Percentiles rank a stretch among this genome's conserved stretches.
Conservation (phyloP, 2,329 filamentous ascomycete genomes). For the Pseudocercospora ulei region DNA sequence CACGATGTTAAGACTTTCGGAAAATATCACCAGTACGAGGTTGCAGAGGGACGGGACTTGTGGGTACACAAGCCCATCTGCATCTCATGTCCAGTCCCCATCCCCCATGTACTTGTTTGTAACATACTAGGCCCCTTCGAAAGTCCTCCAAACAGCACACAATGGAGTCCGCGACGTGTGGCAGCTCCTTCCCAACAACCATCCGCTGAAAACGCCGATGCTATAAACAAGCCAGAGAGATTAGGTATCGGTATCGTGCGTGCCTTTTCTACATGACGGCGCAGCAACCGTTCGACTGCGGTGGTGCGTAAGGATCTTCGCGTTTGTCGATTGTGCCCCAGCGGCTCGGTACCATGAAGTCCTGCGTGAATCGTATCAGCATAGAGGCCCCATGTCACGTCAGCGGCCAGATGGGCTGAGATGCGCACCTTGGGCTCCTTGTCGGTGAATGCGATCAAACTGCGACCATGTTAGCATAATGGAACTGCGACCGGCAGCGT, state of each 20-base stretch:
- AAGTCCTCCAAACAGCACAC: slow-evolving; percentile 7
- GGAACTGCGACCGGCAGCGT: slow-evolving; percentile 13
- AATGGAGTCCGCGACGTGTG: slow-evolving; percentile 1
- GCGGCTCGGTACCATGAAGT: slow-evolving; percentile 97
- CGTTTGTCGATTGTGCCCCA: slow-evolving; percentile 91
- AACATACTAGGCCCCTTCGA: slow-evolving; percentile 10
- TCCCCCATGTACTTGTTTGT: slow-evolving; percentile 10
- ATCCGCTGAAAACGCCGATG: slow-evolving; percentile 24
- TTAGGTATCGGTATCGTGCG: slow-evolving; percentile 11
- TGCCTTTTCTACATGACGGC: slow-evolving; percentile 64
- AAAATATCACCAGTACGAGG: too few species aligned
- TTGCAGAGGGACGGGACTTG: slow-evolving; percentile 8
- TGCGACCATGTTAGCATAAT: slow-evolving; percentile 36
- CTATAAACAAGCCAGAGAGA: slow-evolving; percentile 20
- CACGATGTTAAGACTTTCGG: too few species aligned
- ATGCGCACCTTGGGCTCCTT: slow-evolving; percentile 58
- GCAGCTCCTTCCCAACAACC: slow-evolving; percentile 10
- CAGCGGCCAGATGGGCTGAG: background rate
- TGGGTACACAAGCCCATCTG: slow-evolving; percentile 16
- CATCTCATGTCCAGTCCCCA: slow-evolving; percentile 11
- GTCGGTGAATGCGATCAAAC: slow-evolving; percentile 96
- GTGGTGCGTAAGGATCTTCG: slow-evolving; percentile 96
- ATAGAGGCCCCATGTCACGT: background rate
- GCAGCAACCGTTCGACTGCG: slow-evolving; percentile 88
- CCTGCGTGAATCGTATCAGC: slow-evolving; percentile 33